Conservation (phyloP, 352 stramenopile species). For the Phytophthora europaea region DNA sequence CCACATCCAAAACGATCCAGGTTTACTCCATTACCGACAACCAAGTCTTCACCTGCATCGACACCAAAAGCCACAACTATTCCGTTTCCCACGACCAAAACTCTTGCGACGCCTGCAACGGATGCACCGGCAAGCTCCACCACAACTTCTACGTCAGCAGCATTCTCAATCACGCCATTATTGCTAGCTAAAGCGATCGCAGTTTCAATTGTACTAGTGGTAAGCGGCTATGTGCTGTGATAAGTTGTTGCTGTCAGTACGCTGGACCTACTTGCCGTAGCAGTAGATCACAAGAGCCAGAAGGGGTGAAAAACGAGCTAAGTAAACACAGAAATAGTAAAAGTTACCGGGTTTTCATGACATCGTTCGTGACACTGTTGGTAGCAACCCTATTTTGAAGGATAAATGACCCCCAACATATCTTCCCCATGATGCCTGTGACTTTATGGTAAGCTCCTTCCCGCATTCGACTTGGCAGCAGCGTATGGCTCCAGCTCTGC, state of each 20-base stretch:
- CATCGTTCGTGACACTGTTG: no score
- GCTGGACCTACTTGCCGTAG: no score
- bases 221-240: neutral
- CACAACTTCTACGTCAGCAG: neutral
- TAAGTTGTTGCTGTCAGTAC: neutral
- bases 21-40: neutral
- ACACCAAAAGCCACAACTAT: neutral
- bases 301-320: no score
- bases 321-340: no score
- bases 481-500: constrained; percentile 33
- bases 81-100: neutral
- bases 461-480: neutral
- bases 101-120: neutral
- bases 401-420: no score
- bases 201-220: neutral
- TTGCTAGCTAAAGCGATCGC: neutral
- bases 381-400: no score
- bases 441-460: constrained; percentile 3
- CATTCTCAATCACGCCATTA: neutral
- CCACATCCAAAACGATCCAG: neutral
- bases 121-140: neutral
- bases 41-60: neutral
- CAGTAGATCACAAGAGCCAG: no score
- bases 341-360: no score
- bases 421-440: no score